Percentiles rank a stretch among this genome's conserved stretches.
phyloP scores from a whole-genome alignment of 345 rosid genomes.

The Brassica juncea region DNA sequence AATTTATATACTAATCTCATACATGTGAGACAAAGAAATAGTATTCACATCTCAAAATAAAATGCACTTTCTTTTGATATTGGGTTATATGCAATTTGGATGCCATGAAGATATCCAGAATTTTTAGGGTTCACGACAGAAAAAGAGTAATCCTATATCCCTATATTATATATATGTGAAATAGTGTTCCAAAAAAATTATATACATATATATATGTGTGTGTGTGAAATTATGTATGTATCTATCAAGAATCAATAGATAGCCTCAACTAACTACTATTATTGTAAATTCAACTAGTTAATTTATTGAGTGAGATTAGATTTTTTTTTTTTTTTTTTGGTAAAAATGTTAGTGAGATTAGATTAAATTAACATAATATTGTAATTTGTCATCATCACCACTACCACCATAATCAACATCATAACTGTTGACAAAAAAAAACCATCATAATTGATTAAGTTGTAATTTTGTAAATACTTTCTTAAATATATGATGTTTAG shows the following conservation, averaged over 20 bases:
- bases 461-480: constrained; percentile 17
- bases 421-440: neutral
- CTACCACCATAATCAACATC: constrained; percentile 16
- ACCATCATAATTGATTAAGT: constrained; percentile 16
- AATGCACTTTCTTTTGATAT: neutral
- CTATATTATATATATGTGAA: neutral
- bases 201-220: too few species aligned
- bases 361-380: constrained; percentile 8
- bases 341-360: neutral
- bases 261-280: neutral
- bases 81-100: neutral
- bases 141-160: neutral
- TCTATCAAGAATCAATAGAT: neutral
- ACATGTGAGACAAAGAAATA: neutral
- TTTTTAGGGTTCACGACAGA: neutral
- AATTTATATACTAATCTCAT: neutral
- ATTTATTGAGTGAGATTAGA: neutral
- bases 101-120: neutral
- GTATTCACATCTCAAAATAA: constrained; percentile 6
- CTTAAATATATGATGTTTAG: too few species aligned
- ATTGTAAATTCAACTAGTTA: neutral
- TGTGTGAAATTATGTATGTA: neutral
- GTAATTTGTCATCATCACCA: constrained; percentile 10
- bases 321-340: neutral
- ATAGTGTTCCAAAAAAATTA: too few species aligned